Evolutionary conservation across 768 basidiomycete genomes (phyloP).

Genomic region (Stropharia rugosoannulata): DNA sequence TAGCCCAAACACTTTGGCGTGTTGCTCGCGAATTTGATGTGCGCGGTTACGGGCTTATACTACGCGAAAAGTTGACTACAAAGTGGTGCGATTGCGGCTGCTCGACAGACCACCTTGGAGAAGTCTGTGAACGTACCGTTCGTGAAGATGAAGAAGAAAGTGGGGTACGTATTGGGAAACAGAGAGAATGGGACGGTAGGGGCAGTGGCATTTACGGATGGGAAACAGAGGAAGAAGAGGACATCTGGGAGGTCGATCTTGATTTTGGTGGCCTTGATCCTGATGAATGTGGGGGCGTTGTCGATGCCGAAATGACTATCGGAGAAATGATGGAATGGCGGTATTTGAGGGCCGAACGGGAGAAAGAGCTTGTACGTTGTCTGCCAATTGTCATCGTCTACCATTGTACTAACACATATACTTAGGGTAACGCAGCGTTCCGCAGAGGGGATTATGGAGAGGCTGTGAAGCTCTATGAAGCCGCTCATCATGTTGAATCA

Average conservation of each 20-base stretch:
- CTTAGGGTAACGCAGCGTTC: slow-evolving; percentile 68
- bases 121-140: slow-evolving; percentile 75
- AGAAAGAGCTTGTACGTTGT: slow-evolving; percentile 62
- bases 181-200: slow-evolving; percentile 76
- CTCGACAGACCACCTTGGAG: slow-evolving; percentile 74
- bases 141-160: slow-evolving; percentile 67
- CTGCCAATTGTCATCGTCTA: background rate
- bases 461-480: slow-evolving; percentile 59
- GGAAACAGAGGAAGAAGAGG: slow-evolving; percentile 76
- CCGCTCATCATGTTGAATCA: slow-evolving; percentile 62
- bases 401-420: background rate
- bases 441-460: slow-evolving; percentile 55
- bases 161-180: slow-evolving; percentile 58
- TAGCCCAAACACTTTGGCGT: slow-evolving; percentile 65
- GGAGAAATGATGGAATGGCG: slow-evolving; percentile 75
- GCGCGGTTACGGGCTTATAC: slow-evolving; percentile 65
- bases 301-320: slow-evolving; percentile 61
- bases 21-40: slow-evolving; percentile 73
- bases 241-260: slow-evolving; percentile 71
- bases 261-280: slow-evolving; percentile 59
- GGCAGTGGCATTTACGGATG: slow-evolving; percentile 72
- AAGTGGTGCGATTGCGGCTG: slow-evolving; percentile 86
- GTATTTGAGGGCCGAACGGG: slow-evolving; percentile 65
- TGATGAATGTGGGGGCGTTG: slow-evolving; percentile 43
- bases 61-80: slow-evolving; percentile 68